phyloP scores from a whole-genome alignment of 306 rosid genomes.

The Dryas alaskensis region DNA sequence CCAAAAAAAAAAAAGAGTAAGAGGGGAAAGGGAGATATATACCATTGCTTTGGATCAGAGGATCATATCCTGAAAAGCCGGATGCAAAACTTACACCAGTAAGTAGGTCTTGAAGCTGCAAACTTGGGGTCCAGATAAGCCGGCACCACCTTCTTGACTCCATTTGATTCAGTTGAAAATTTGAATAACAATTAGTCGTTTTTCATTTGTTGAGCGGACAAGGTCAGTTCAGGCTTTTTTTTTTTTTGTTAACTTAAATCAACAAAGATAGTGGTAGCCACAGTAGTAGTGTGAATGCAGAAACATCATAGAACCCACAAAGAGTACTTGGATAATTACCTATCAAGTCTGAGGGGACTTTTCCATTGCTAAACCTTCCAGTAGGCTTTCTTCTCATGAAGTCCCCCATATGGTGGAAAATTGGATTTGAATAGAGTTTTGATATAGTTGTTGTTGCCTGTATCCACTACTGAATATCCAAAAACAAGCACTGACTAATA shows the following conservation, averaged over 20 bases:
- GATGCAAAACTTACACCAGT: constrained; percentile 81
- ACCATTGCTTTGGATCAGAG: constrained; percentile 52
- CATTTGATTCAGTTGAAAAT: constrained; percentile 50
- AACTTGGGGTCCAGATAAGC: constrained; percentile 56
- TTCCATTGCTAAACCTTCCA: constrained; percentile 70
- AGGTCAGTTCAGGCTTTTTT: too few species aligned
- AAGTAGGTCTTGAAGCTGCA: constrained; percentile 53
- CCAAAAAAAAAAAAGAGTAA: neutral
- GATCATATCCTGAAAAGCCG: constrained; percentile 69
- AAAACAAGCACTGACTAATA: constrained; percentile 46
- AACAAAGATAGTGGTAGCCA: neutral
- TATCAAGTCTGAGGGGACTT: constrained; percentile 48
- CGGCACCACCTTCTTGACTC: constrained; percentile 57
- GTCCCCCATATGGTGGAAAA: constrained; percentile 74
- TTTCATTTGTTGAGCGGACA: neutral
- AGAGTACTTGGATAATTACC: constrained; percentile 25
- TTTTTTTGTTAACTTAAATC: too few species aligned
- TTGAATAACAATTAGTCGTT: neutral
- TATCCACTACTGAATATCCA: constrained; percentile 73
- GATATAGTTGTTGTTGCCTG: constrained; percentile 66
- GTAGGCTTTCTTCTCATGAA: constrained; percentile 48
- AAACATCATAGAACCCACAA: neutral
- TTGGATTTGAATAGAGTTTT: constrained; percentile 46
- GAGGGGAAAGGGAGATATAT: neutral
- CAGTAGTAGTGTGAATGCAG: neutral